Evolutionary conservation across 1,139 yeast species (phyloP).

Genomic region (Yamadazyma songkhlaensis): DNA sequence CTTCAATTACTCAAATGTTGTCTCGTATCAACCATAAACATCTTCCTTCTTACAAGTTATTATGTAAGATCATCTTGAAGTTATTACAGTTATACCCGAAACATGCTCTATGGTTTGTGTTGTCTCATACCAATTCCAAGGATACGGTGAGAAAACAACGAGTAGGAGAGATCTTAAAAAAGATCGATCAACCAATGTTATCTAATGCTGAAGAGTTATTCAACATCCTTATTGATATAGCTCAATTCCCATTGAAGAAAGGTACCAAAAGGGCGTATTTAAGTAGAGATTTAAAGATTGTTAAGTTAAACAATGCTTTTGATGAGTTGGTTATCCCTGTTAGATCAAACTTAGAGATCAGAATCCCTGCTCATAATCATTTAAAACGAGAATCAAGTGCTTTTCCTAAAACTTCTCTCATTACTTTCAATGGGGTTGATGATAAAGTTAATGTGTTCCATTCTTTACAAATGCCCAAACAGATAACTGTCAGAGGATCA

Average conservation of each 20-base stretch:
- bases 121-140: slow-evolving; percentile 72
- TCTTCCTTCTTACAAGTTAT: slow-evolving; percentile 50
- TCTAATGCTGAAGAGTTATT: slow-evolving; percentile 31
- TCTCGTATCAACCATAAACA: slow-evolving; percentile 75
- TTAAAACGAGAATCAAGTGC: slow-evolving; percentile 45
- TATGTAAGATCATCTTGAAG: slow-evolving; percentile 54
- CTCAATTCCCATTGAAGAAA: slow-evolving; percentile 33
- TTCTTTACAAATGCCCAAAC: slow-evolving; percentile 86
- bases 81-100: slow-evolving; percentile 69
- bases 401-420: slow-evolving; percentile 50
- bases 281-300: slow-evolving; percentile 44
- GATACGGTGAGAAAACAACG: slow-evolving; percentile 54
- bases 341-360: slow-evolving; percentile 66
- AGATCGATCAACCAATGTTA: slow-evolving; percentile 10
- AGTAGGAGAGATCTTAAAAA: slow-evolving; percentile 32
- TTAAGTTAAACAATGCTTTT: slow-evolving; percentile 52
- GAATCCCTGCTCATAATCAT: slow-evolving; percentile 52
- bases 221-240: slow-evolving; percentile 33
- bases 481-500: slow-evolving; percentile 71
- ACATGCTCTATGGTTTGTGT: slow-evolving; percentile 81
- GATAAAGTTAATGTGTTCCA: slow-evolving; percentile 65
- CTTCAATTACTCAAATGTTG: slow-evolving; percentile 81
- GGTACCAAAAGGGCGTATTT: slow-evolving; percentile 29
- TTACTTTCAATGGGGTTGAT: slow-evolving; percentile 58
- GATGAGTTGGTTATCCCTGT: slow-evolving; percentile 76